Evolutionary conservation across 257 asterid species (phyloP).

Genomic region (Anisodus tanguticus): DNA sequence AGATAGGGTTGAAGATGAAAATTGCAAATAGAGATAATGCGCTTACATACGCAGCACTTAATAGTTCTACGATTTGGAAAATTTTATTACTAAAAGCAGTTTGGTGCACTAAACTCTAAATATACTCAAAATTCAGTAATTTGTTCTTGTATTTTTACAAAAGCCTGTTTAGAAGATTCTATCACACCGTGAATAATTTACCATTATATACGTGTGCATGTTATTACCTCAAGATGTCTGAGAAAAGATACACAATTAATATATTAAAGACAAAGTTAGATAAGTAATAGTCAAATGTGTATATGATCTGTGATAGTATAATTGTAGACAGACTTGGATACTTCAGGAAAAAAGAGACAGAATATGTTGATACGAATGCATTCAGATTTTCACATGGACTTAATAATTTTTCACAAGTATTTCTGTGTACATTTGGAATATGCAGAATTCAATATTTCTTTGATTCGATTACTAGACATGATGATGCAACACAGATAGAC

Average conservation of each 20-base stretch:
- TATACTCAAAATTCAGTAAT: neutral
- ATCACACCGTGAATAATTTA: neutral
- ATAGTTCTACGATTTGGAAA: neutral
- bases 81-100: neutral
- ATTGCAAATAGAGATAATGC: neutral
- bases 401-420: neutral
- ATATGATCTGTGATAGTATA: too few relatives aligned
- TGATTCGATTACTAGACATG: neutral
- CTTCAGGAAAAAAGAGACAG: too few relatives aligned
- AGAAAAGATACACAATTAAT: too few relatives aligned
- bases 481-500: neutral
- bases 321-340: neutral
- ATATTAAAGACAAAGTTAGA: neutral
- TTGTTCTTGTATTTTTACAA: too few relatives aligned
- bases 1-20: conserved; percentile 3
- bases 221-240: neutral
- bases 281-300: neutral
- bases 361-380: neutral
- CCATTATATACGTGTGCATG: neutral
- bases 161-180: neutral
- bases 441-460: neutral
- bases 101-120: neutral
- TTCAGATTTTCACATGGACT: neutral
- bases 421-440: neutral
- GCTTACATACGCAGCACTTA: neutral